Evolutionary conservation across 1,284 basidiomycete genomes (phyloP).

Genomic region (Ustilago cynodontis): DNA sequence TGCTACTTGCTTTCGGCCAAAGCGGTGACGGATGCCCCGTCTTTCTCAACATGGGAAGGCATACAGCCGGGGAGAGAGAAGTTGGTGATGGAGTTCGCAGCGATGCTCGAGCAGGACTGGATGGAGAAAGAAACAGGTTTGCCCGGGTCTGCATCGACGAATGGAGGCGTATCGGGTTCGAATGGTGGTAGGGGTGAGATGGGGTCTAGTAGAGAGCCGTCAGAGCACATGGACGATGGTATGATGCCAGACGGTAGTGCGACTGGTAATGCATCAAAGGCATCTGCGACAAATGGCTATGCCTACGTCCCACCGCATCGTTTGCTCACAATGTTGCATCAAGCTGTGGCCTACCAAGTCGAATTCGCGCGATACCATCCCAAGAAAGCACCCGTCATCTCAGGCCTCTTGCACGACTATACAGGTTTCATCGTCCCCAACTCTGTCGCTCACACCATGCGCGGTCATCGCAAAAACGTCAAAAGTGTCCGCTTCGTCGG

Average conservation of each 20-base stretch:
- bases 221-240: constrained; percentile 39
- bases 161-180: background rate
- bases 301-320: constrained; percentile 71
- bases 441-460: constrained; percentile 58
- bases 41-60: constrained; percentile 72
- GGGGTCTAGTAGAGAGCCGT: constrained; percentile 12
- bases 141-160: constrained; percentile 28
- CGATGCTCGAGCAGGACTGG: constrained; percentile 63
- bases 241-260: constrained; percentile 25
- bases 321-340: constrained; percentile 71
- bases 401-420: constrained; percentile 63
- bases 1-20: constrained; percentile 72
- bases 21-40: constrained; percentile 72
- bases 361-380: constrained; percentile 68
- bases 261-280: constrained; percentile 12
- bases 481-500: constrained; percentile 72
- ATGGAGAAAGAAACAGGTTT: constrained; percentile 52
- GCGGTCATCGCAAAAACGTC: constrained; percentile 72
- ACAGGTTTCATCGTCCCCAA: constrained; percentile 62
- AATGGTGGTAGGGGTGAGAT: constrained; percentile 10
- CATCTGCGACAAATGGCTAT: constrained; percentile 23
- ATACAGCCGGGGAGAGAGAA: constrained; percentile 71
- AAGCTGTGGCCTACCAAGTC: constrained; percentile 73
- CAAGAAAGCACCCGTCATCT: constrained; percentile 66
- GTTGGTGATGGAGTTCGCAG: constrained; percentile 68